Conservation (phyloP, 352 stramenopile species). For the Phytophthora colocasiae region DNA sequence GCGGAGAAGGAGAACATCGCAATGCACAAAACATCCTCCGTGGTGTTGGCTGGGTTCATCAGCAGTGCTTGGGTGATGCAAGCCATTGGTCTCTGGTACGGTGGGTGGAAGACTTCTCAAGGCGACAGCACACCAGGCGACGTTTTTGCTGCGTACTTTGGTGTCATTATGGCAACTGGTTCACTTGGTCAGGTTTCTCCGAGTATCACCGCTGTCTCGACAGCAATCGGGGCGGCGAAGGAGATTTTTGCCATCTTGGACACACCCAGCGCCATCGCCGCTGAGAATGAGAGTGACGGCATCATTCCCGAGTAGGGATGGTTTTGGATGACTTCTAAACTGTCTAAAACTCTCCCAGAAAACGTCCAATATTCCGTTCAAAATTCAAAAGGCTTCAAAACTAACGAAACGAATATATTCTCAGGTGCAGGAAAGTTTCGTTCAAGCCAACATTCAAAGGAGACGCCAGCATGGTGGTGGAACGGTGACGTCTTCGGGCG, state of each 20-base stretch:
- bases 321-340: too few relatives aligned
- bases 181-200: slow-evolving; percentile 57
- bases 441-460: too few relatives aligned
- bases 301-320: slow-evolving; percentile 31
- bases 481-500: too few relatives aligned
- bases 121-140: slow-evolving; percentile 41
- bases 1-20: slow-evolving; percentile 49
- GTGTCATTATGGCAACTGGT: slow-evolving; percentile 48
- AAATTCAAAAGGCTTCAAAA: too few relatives aligned
- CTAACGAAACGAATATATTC: too few relatives aligned
- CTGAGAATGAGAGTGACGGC: slow-evolving; percentile 42
- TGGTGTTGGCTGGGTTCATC: slow-evolving; percentile 48
- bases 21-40: slow-evolving; percentile 40
- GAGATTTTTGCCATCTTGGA: slow-evolving; percentile 61
- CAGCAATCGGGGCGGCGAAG: slow-evolving; percentile 41
- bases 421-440: too few relatives aligned
- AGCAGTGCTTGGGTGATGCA: slow-evolving; percentile 62
- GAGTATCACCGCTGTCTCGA: slow-evolving; percentile 49
- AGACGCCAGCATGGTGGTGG: too few relatives aligned
- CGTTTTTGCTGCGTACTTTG: slow-evolving; percentile 62
- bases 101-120: slow-evolving; percentile 47
- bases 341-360: too few relatives aligned
- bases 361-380: too few relatives aligned
- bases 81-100: slow-evolving; percentile 60
- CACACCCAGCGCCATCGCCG: slow-evolving; percentile 54